Evolutionary conservation across 192 early-diverging fungal species (phyloP).

Genomic region (Dispira parvispora): DNA sequence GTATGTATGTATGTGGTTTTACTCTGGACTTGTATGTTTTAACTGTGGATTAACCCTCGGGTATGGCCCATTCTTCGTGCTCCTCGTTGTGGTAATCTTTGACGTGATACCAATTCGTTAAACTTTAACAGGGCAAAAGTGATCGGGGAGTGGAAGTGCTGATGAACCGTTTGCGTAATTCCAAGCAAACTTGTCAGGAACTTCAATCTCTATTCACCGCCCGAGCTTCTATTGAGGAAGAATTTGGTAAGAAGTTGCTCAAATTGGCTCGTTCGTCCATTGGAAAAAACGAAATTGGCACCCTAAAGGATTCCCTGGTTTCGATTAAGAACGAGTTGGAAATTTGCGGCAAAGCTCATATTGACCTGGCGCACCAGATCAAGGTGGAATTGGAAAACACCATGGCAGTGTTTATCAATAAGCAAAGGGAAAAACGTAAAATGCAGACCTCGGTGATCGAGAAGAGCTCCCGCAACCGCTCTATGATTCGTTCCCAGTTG

Average conservation of each 20-base stretch:
- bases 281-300: constrained; percentile 51
- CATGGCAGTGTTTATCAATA: constrained; percentile 38
- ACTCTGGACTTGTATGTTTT: no score
- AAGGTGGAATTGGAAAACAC: constrained; percentile 38
- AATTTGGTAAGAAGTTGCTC: constrained; percentile 44
- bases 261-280: constrained; percentile 40
- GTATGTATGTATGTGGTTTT: no score
- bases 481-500: constrained; percentile 23
- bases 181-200: constrained; percentile 52
- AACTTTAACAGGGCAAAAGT: constrained; percentile 19
- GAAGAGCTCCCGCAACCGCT: constrained; percentile 27
- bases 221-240: constrained; percentile 47
- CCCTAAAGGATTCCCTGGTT: constrained; percentile 35
- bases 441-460: constrained; percentile 25
- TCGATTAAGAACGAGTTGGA: constrained; percentile 44
- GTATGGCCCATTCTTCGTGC: no score
- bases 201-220: constrained; percentile 38
- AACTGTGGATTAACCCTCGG: no score
- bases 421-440: constrained; percentile 46
- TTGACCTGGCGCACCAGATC: constrained; percentile 46
- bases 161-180: constrained; percentile 43
- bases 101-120: no score
- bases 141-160: constrained; percentile 52
- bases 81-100: no score
- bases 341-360: constrained; percentile 37